Evolutionary conservation across 1,139 yeast species (phyloP).

Genomic region (Blastobotrys buckinghamii): DNA sequence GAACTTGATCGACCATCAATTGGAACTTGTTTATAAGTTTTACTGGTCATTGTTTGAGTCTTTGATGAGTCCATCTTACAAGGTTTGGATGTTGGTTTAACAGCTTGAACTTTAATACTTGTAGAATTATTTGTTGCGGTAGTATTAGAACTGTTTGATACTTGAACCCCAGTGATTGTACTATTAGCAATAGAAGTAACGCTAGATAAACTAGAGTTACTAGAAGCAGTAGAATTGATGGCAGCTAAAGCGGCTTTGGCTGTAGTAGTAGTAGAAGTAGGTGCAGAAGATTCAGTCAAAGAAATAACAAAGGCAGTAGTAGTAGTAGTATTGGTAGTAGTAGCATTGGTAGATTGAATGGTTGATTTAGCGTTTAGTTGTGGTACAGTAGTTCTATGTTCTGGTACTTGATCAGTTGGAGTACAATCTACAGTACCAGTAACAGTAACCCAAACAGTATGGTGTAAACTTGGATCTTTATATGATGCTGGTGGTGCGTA

Average conservation of each 20-base stretch:
- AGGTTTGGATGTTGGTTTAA: background rate
- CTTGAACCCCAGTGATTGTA: no score
- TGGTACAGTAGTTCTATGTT: background rate
- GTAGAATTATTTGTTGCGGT: background rate
- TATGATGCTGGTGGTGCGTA: background rate
- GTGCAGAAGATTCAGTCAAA: background rate
- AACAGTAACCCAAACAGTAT: constrained; percentile 23
- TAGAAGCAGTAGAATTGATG: background rate
- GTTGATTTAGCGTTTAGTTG: background rate
- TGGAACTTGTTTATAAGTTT: background rate
- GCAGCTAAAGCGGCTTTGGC: no score
- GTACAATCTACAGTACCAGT: constrained; percentile 9
- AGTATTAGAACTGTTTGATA: background rate
- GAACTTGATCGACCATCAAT: background rate
- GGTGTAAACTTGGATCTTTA: background rate
- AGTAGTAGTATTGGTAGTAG: no score
- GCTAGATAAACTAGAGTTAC: background rate
- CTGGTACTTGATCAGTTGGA: background rate
- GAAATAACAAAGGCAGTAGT: no score
- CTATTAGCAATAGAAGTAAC: background rate
- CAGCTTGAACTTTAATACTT: no score
- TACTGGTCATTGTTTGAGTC: no score
- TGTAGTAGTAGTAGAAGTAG: no score
- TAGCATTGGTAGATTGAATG: background rate
- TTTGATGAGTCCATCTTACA: no score